phyloP scores from a whole-genome alignment of 768 basidiomycete species.

The Tulasnella sp. region DNA sequence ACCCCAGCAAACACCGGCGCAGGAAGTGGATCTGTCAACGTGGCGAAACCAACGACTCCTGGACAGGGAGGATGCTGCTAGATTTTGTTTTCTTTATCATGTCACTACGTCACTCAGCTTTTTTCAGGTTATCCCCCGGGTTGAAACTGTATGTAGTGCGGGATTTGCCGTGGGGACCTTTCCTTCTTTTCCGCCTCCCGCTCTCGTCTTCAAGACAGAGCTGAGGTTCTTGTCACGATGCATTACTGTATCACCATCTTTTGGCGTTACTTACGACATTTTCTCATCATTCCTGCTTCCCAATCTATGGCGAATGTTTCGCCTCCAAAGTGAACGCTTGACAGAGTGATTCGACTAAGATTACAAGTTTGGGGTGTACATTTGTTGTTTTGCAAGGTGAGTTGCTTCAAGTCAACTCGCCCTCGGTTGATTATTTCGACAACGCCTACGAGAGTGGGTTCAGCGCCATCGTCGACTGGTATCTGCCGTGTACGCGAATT shows the following conservation, averaged over 20 bases:
- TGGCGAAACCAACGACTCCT: constrained; percentile 1
- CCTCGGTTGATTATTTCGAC: neutral
- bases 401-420: too few species aligned
- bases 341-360: too few species aligned
- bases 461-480: constrained; percentile 43
- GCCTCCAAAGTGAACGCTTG: neutral
- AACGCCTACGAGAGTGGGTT: constrained; percentile 6
- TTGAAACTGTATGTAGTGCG: neutral
- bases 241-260: neutral
- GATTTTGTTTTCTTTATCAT: neutral
- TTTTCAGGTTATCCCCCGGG: too few species aligned
- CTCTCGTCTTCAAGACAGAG: neutral
- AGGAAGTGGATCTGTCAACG: constrained; percentile 15
- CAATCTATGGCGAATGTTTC: neutral
- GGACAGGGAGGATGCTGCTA: neutral
- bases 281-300: neutral
- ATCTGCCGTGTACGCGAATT: too few species aligned
- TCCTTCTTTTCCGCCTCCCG: neutral
- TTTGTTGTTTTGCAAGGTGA: too few species aligned
- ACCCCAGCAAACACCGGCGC: constrained; percentile 2
- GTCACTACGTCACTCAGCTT: neutral
- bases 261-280: neutral
- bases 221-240: neutral
- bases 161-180: neutral
- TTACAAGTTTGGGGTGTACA: too few species aligned